Conservation (phyloP, 805 yeast genomes). For the Helenozyma rhizophorensis region DNA sequence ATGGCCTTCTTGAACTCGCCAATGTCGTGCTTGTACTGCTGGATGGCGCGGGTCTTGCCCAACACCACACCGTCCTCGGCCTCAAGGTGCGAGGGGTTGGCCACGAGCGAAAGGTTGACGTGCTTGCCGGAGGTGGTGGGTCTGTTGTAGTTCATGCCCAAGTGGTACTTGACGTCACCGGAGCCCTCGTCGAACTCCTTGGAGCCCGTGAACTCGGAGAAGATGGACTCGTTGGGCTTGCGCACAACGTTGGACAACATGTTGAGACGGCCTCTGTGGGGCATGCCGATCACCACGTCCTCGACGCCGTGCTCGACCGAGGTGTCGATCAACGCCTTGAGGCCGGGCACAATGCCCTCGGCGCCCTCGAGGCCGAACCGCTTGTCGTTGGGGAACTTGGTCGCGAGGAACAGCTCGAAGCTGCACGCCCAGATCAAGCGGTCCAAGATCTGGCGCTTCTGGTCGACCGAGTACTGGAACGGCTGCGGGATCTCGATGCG, state of each 20-base stretch:
- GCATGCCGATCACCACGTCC: constrained; percentile 98
- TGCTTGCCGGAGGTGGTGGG: constrained; percentile 98
- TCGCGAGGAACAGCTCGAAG: constrained; percentile 86
- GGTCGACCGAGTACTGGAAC: constrained; percentile 75
- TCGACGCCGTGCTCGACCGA: constrained; percentile 90
- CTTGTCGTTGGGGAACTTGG: constrained; percentile 97
- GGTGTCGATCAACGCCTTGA: constrained; percentile 91
- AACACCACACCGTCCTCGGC: constrained; percentile 98
- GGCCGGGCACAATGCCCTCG: constrained; percentile 93
- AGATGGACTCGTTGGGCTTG: constrained; percentile 97
- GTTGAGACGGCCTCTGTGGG: constrained; percentile 98
- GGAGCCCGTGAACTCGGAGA: constrained; percentile 92
- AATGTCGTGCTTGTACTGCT: constrained; percentile 84
- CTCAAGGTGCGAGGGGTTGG: constrained; percentile 98
- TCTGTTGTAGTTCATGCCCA: constrained; percentile 98
- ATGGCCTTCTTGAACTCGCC: constrained; percentile 82
- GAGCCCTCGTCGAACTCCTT: constrained; percentile 91
- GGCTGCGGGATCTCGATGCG: constrained; percentile 91
- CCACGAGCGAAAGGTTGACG: constrained; percentile 92
- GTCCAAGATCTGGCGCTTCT: constrained; percentile 94
- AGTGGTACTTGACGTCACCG: constrained; percentile 98
- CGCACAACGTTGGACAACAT: constrained; percentile 97
- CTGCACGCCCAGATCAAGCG: constrained; percentile 95
- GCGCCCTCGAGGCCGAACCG: constrained; percentile 99
- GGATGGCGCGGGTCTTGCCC: constrained; percentile 96